Base-by-base conservation (phyloP, 345 rosid species). In the Populus simonii region DNA sequence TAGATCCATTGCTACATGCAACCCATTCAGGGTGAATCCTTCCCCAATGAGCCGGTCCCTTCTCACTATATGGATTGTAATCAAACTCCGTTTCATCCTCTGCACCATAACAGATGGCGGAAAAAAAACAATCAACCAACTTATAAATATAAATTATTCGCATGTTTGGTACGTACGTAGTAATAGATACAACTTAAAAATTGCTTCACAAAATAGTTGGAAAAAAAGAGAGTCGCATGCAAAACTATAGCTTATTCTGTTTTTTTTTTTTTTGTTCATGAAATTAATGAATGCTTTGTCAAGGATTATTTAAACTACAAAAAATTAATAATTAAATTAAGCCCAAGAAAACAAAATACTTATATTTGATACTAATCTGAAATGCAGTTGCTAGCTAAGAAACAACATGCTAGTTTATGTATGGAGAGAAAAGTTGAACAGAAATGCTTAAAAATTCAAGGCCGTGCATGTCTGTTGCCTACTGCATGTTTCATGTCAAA, bases 41-140 rank as follows among this genome's bases (percentile, higher is more conserved):
- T 57, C 99, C 99, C 99, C 99, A 95, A 29, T 73, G 62, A 1
- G 47, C 73, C 3, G 99, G 97, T 6, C 99, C 98, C 0, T n/a
- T 82, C 29, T 75, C 85, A 8, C 85, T 45, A 20, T 78, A 71
- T 31, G n/a, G 23, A 5, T 73, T 38, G 61, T 92, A 95, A 83
- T 59, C 78, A 68, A 95, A 95, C 20, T 92, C 94, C 10, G 17
- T 79, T 74, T 94, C 93, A 65, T 92, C 85, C 86, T 91, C 98
- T 94, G 83, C 72, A 76, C 53, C 63, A 35, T 16, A 27, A 22
- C 17, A 27, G 0, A 15, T 0, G 38, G 4, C 15, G 18, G 13
- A 20, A 15, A 33, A 33, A 5, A 33, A 18, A 53, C 16, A 23
- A 23, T 12, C n/a, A 27, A 12, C 6, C 17, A 35, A 18, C 63